Conservation (phyloP, 1,139 yeast species). For the Geotrichum fermentans region DNA sequence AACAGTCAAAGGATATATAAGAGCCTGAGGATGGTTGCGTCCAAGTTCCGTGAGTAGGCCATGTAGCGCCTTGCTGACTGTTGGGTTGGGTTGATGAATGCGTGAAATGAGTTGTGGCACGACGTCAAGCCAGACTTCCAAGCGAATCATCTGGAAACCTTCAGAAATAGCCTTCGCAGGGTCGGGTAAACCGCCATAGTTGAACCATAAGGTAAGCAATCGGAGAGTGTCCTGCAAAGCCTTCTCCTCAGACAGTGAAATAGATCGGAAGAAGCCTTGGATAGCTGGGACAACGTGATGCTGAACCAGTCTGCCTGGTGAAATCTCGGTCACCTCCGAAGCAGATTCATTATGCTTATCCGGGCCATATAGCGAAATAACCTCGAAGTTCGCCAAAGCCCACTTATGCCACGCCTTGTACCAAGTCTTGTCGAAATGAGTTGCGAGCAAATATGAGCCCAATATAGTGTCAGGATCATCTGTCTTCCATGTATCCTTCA, state of each 20-base stretch:
- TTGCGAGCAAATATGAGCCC: conserved; percentile 88
- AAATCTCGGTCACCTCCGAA: conserved; percentile 27
- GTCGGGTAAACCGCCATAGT: conserved; percentile 87
- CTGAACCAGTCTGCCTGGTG: conserved; percentile 55
- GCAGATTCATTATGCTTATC: conserved; percentile 26
- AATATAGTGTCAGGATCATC: conserved; percentile 75
- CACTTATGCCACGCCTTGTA: conserved; percentile 99
- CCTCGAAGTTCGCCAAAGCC: conserved; percentile 97
- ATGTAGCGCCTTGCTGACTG: conserved; percentile 73
- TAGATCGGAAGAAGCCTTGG: conserved; percentile 91
- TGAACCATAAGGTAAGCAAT: conserved; percentile 88
- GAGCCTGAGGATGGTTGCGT: conserved; percentile 93
- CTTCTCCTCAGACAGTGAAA: conserved; percentile 77
- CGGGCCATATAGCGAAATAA: conserved; percentile 56
- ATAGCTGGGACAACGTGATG: conserved; percentile 93
- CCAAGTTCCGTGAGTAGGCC: conserved; percentile 84
- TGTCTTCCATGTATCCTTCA: conserved; percentile 69
- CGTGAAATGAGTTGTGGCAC: conserved; percentile 94
- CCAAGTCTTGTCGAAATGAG: conserved; percentile 90
- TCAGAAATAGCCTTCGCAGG: conserved; percentile 89
- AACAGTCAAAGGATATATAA: conserved; percentile 91
- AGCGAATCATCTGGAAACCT: conserved; percentile 82
- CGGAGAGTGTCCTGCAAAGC: conserved; percentile 91
- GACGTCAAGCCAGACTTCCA: conserved; percentile 93
- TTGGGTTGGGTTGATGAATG: conserved; percentile 89